Percentiles rank a stretch among this genome's conserved stretches.
Conservation (phyloP, 257 asterid species). For the Ligustrum vulgare region DNA sequence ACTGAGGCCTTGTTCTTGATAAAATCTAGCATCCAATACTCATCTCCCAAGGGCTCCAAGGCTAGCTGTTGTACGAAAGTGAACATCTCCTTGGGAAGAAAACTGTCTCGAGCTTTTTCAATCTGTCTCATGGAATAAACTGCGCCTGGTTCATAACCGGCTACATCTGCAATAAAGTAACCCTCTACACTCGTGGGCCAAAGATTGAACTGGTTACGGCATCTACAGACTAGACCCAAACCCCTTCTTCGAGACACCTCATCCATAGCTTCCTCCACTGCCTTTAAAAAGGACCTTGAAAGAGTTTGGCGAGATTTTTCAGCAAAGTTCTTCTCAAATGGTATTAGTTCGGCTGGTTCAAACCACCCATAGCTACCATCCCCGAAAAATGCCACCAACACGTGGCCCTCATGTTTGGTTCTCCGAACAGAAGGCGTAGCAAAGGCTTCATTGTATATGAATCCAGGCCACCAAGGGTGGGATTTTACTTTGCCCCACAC, state of each 20-base stretch:
- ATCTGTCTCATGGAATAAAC: conserved; percentile 64
- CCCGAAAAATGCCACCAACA: conserved; percentile 92
- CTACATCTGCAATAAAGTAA: conserved; percentile 60
- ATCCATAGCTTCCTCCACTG: conserved; percentile 87
- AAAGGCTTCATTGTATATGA: conserved; percentile 62
- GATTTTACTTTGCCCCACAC: conserved; percentile 99
- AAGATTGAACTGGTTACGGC: conserved; percentile 64
- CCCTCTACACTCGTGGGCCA: conserved; percentile 58
- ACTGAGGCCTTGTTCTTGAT: conserved; percentile 65
- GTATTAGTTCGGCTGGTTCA: conserved; percentile 72
- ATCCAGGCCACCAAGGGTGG: conserved; percentile 99
- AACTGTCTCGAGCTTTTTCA: conserved; percentile 59
- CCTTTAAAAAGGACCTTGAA: conserved; percentile 52
- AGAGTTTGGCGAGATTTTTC: conserved; percentile 75
- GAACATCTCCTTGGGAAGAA: conserved; percentile 62
- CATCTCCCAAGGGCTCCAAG: conserved; percentile 47
- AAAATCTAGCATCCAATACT: conserved; percentile 39
- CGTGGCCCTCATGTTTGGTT: conserved; percentile 70
- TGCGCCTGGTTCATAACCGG: conserved; percentile 57
- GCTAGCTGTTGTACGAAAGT: conserved; percentile 55
- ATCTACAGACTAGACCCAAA: conserved; percentile 75
- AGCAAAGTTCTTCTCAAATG: conserved; percentile 63
- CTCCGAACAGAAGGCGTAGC: conserved; percentile 72
- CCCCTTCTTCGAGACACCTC: conserved; percentile 73
- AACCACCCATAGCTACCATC: conserved; percentile 98